Evolutionary conservation across 192 early-diverging fungal genomes (phyloP).

Genomic region (Dimargaris verticillata): DNA sequence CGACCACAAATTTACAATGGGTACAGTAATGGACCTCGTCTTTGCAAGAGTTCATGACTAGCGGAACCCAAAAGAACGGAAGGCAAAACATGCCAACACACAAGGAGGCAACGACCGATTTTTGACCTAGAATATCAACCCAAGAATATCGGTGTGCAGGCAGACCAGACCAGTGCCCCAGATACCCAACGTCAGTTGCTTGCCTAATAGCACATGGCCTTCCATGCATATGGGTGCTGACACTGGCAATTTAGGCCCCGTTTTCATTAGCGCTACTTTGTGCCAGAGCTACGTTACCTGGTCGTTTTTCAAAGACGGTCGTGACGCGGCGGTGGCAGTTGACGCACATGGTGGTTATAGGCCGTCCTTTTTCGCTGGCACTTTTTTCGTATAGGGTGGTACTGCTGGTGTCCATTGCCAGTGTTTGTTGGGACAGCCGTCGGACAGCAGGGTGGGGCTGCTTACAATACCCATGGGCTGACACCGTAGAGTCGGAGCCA

Average conservation of each 20-base stretch:
- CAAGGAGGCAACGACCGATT: neutral
- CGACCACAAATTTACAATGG: conserved; percentile 1
- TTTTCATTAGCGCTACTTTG: neutral
- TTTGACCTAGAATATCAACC: neutral
- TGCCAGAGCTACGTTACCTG: neutral
- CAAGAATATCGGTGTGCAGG: neutral
- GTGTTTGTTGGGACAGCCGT: too few relatives aligned
- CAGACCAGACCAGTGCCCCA: neutral
- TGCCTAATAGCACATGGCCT: neutral
- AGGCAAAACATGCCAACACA: neutral
- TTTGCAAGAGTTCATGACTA: neutral
- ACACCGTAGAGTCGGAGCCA: too few relatives aligned
- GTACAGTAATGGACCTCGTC: conserved; percentile 2
- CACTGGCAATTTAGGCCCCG: too few relatives aligned
- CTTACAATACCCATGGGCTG: too few relatives aligned
- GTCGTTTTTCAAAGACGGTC: neutral
- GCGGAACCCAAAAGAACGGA: neutral
- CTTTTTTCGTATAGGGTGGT: too few relatives aligned
- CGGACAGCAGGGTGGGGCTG: too few relatives aligned
- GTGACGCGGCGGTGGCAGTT: neutral
- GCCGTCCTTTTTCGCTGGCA: neutral
- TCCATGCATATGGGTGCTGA: neutral
- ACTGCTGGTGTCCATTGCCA: too few relatives aligned
- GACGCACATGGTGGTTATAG: neutral
- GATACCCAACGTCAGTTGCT: neutral